These are phyloP conservation scores for Cladorrhinum samala DNA, from an alignment of 495 filamentous ascomycete species.

Conservation along the genomic window DNA sequence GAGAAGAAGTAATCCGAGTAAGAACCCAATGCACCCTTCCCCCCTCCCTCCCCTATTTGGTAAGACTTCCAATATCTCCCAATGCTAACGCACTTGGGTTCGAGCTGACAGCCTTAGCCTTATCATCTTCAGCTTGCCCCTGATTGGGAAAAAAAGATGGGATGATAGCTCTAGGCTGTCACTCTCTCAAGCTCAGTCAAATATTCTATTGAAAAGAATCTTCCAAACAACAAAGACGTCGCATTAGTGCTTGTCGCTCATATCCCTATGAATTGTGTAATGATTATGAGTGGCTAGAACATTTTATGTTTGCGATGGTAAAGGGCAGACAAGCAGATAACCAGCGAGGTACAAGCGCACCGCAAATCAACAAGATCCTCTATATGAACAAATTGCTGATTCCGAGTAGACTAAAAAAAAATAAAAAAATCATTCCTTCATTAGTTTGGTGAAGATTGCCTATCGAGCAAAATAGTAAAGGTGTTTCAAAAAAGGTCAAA, in stretches of 20 bases:
- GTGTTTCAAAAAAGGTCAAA: background rate
- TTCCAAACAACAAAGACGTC: too few species aligned
- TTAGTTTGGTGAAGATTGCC: too few species aligned
- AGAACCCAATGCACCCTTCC: background rate
- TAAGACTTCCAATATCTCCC: background rate
- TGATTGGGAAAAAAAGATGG: background rate
- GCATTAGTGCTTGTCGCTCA: too few species aligned
- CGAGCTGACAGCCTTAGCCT: background rate
- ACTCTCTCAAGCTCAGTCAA: background rate
- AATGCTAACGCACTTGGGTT: background rate
- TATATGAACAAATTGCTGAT: too few species aligned
- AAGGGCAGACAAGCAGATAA: too few species aligned
- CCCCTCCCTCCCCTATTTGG: background rate
- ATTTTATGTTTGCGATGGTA: too few species aligned
- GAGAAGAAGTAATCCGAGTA: background rate
- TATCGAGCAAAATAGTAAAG: background rate
- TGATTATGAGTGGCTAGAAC: too few species aligned
- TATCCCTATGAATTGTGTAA: too few species aligned
- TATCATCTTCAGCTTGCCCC: background rate
- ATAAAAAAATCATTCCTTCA: background rate
- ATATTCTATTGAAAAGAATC: background rate
- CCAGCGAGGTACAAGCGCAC: too few species aligned
- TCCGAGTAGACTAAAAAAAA: background rate
- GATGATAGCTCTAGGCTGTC: background rate
- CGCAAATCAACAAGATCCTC: too few species aligned